Percentiles rank a stretch among this genome's conserved stretches.
phyloP scores from a whole-genome alignment of 768 basidiomycete species.

The Suillus paluster region DNA sequence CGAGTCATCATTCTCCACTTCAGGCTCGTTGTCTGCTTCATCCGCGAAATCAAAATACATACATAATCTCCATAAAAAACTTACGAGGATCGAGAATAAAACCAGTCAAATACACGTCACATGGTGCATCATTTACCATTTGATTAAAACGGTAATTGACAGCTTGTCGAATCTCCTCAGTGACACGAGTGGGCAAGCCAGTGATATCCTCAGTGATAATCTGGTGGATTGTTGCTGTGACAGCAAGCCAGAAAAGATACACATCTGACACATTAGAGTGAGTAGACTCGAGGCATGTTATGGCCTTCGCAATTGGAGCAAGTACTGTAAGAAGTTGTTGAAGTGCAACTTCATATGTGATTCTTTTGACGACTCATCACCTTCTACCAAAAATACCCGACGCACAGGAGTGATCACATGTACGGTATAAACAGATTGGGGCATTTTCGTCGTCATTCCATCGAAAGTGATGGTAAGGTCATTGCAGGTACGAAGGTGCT shows the following conservation, averaged over 20 bases:
- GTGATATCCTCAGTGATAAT: neutral
- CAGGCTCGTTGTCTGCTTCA: no score
- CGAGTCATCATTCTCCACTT: no score
- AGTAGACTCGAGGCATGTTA: neutral
- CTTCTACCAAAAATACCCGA: constrained; percentile 19
- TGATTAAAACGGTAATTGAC: neutral
- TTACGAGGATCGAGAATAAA: neutral
- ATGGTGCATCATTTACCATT: neutral
- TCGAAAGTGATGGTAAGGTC: constrained; percentile 30
- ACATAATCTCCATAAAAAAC: no score
- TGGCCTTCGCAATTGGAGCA: neutral
- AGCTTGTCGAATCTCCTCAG: neutral
- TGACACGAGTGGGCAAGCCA: neutral
- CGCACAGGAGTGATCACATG: constrained; percentile 21
- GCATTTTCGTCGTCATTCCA: constrained; percentile 22
- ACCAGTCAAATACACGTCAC: neutral
- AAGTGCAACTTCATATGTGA: constrained; percentile 20
- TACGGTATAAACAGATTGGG: constrained; percentile 24
- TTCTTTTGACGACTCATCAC: constrained; percentile 21
- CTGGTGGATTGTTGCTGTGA: neutral
- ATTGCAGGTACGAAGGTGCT: constrained; percentile 16
- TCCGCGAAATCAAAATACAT: no score
- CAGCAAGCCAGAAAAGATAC: neutral
- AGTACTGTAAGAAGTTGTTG: neutral
- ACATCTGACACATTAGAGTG: neutral